phyloP scores from a whole-genome alignment of 2,329 filamentous ascomycete species.

The Exophiala alcalophila region DNA sequence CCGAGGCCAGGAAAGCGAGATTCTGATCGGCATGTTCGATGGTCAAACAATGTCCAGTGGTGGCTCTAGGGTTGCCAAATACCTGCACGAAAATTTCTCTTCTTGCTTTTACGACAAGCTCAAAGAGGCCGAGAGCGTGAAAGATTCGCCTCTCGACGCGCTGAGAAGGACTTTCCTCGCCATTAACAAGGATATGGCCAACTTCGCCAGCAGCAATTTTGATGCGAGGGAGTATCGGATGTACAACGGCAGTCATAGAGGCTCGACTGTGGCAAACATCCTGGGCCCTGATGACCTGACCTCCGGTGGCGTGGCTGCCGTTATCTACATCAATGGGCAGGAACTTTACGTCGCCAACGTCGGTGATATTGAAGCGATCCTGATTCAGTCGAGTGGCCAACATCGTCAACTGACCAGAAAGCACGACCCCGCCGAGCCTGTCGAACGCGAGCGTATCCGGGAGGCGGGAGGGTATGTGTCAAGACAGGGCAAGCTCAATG shows the following conservation, averaged over 20 bases:
- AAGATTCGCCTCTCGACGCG: constrained; percentile 78
- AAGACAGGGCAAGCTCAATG: constrained; percentile 88
- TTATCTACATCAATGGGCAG: constrained; percentile 83
- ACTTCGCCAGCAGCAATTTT: constrained; percentile 74
- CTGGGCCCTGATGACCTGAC: constrained; percentile 85
- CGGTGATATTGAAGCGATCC: constrained; percentile 90
- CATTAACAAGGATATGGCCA: constrained; percentile 91
- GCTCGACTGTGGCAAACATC: constrained; percentile 68
- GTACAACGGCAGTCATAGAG: constrained; percentile 63
- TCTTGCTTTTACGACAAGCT: constrained; percentile 79
- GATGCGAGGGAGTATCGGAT: constrained; percentile 48
- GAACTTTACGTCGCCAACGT: constrained; percentile 94
- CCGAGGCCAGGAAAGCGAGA: constrained; percentile 84
- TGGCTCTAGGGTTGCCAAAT: constrained; percentile 94
- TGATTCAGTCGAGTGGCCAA: constrained; percentile 83
- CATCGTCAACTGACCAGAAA: constrained; percentile 82
- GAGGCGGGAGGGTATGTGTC: constrained; percentile 96
- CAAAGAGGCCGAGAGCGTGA: constrained; percentile 63
- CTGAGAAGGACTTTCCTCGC: constrained; percentile 80
- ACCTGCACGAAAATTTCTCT: constrained; percentile 91
- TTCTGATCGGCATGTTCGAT: constrained; percentile 91
- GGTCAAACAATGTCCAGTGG: constrained; percentile 84
- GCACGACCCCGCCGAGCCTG: constrained; percentile 85
- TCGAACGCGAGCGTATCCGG: constrained; percentile 82
- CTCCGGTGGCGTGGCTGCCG: constrained; percentile 86